Percentiles rank a stretch among this genome's conserved stretches.
Evolutionary conservation across 768 basidiomycete species (phyloP).

Genomic region (Mycena venus): DNA sequence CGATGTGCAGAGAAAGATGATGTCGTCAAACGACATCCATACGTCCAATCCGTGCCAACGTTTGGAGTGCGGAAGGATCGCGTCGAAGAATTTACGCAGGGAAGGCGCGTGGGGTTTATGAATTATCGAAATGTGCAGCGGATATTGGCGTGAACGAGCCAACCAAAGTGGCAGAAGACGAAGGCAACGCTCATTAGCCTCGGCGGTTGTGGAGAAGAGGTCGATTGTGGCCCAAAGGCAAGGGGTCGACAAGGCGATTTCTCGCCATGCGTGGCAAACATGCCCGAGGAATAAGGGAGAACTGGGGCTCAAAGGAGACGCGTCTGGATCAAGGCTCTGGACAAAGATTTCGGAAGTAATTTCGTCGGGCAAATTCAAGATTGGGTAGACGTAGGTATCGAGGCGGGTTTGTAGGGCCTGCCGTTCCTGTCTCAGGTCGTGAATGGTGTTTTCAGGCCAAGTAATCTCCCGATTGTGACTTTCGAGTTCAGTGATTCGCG

Average conservation of each 20-base stretch:
- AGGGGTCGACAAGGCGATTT: neutral
- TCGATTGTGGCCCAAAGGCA: neutral
- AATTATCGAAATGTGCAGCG: neutral
- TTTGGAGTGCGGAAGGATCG: neutral
- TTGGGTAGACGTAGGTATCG: neutral
- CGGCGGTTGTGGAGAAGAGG: neutral
- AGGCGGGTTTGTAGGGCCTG: neutral
- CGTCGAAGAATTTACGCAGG: neutral
- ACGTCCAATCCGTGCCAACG: neutral
- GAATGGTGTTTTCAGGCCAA: neutral
- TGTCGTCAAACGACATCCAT: neutral
- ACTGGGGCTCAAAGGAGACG: neutral
- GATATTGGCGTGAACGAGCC: neutral
- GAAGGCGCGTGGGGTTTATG: neutral
- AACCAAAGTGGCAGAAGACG: neutral
- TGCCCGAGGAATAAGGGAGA: neutral
- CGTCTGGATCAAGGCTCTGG: neutral
- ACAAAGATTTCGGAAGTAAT: neutral
- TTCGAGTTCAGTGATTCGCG: too few species aligned
- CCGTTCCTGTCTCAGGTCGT: neutral
- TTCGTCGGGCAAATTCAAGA: neutral
- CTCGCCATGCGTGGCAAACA: neutral
- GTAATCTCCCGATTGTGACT: neutral
- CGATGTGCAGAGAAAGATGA: too few species aligned
- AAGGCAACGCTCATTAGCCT: neutral